Conservation (phyloP, 306 rosid species). For the Rosa persica region DNA sequence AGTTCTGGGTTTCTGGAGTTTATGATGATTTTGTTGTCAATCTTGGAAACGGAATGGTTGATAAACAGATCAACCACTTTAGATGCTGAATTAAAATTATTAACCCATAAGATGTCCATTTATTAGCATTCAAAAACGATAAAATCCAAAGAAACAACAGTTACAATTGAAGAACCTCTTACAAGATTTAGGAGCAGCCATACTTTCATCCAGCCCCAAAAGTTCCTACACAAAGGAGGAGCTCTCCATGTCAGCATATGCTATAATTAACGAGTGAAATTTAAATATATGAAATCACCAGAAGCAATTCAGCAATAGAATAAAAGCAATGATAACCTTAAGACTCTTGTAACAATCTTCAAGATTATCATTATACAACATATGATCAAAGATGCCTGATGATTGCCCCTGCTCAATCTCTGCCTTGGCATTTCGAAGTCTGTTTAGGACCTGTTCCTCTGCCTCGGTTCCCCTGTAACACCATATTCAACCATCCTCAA, state of each 20-base stretch:
- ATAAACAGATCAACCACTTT: conserved; percentile 53
- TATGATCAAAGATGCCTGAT: conserved; percentile 63
- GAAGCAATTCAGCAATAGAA: neutral
- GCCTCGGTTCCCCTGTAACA: conserved; percentile 81
- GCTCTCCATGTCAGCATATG: conserved; percentile 21
- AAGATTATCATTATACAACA: conserved; percentile 75
- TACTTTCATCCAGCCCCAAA: conserved; percentile 64
- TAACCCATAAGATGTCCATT: conserved; percentile 17
- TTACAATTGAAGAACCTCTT: conserved; percentile 26
- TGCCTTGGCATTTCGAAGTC: conserved; percentile 71
- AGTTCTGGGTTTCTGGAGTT: conserved; percentile 44
- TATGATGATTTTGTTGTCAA: conserved; percentile 60
- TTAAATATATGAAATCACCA: neutral
- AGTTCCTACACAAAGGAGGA: conserved; percentile 49
- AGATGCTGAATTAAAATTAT: conserved; percentile 32
- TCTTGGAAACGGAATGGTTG: conserved; percentile 51
- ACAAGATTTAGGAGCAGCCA: conserved; percentile 49
- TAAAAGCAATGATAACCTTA: conserved; percentile 35
- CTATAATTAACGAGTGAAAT: neutral
- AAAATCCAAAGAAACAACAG: neutral
- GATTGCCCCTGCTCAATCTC: conserved; percentile 85
- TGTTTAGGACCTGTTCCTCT: conserved; percentile 85
- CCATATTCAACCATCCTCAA: conserved; percentile 12
- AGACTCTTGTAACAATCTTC: conserved; percentile 65
- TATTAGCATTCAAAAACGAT: neutral